Percentiles rank a stretch among this genome's conserved stretches.
These are phyloP conservation scores for Chaetomium cochliodes DNA, from an alignment of 495 filamentous ascomycete genomes.

Conservation along the genomic window DNA sequence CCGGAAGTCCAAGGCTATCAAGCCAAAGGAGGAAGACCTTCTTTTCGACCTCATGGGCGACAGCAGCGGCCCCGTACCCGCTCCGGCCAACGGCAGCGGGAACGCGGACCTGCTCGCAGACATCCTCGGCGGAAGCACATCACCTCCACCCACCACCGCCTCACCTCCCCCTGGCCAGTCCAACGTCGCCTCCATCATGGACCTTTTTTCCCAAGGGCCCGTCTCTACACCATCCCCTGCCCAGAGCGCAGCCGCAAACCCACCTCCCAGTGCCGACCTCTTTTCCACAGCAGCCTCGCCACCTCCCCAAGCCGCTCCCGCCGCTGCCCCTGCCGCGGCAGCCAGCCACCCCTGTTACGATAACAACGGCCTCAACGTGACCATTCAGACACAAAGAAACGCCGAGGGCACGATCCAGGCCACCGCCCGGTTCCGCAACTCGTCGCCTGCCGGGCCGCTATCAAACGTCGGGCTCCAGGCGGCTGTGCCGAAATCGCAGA, in stretches of 20 bases:
- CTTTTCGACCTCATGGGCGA: slow-evolving; percentile 92
- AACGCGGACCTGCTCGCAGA: slow-evolving; percentile 86
- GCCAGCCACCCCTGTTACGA: slow-evolving; percentile 70
- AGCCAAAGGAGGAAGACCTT: slow-evolving; percentile 84
- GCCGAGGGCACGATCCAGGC: slow-evolving; percentile 71
- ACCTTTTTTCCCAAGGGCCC: slow-evolving; percentile 61
- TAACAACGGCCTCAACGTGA: slow-evolving; percentile 79
- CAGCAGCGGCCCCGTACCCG: slow-evolving; percentile 51
- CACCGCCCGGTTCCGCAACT: slow-evolving; percentile 78
- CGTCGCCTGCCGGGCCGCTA: slow-evolving; percentile 57
- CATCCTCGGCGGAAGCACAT: slow-evolving; percentile 68
- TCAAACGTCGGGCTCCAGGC: slow-evolving; percentile 79
- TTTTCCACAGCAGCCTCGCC: slow-evolving; percentile 46
- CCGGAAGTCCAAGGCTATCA: slow-evolving; percentile 71
- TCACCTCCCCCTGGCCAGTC: slow-evolving; percentile 53
- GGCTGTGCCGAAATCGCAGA: slow-evolving; percentile 93
- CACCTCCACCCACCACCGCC: slow-evolving; percentile 51
- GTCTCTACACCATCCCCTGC: slow-evolving; percentile 31
- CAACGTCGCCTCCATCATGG: slow-evolving; percentile 80
- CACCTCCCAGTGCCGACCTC: slow-evolving; percentile 44
- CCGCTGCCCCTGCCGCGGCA: slow-evolving; percentile 40
- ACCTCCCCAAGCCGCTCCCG: slow-evolving; percentile 43
- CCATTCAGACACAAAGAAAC: slow-evolving; percentile 77
- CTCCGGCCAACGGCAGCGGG: slow-evolving; percentile 61
- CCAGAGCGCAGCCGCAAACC: slow-evolving; percentile 38